Base-by-base conservation (phyloP, 164 flowering plant genomes). In the Tinospora cordifolia region DNA sequence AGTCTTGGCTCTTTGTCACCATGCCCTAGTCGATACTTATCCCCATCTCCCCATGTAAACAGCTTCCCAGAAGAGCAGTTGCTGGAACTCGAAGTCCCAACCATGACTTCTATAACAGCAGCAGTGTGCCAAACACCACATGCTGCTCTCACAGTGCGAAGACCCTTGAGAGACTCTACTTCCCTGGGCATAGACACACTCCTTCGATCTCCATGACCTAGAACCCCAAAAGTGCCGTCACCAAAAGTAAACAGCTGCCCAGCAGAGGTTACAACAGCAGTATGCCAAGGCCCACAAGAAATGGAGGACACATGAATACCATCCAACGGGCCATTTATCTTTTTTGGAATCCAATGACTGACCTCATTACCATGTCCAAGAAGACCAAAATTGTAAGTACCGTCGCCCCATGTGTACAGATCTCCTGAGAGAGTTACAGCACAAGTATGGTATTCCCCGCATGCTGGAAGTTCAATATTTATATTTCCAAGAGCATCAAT, bases 41-140 rank as follows among this genome's bases (percentile, higher is more conserved):
- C 99, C 10, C 99, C 99, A 83, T 94, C 98, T 58, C 99, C 99
- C 99, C 99, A 94, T 0, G 98, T 94, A 74, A 94, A 92, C 17
- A 94, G 85, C 81, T 89, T 94, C 41, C 95, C 99, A 17, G 92
- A 92, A 62, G 97, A 94, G 75, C 93, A 89, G 72, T 90, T 92
- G 79, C 97, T 90, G 26, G 98, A 90, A 79, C 98, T 90, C 25
- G 97, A 86, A 75, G 84, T 89, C 58, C 97, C 99, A 70, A 85
- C 96, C 99, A 94, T 89, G 75, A 92, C 90, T 83, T 94, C 99
- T 47, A 94, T 90, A 82, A 94, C 94, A 1, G 99, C 99, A 76
- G 99, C 99, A 79, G 99, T 92, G 79, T 94, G 99, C 99, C 99
- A 94, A 72, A 92, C 96, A 70, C 99, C 99, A 88, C 98, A 94